These are phyloP conservation scores for Hydrangea macrophylla DNA, from an alignment of 148 eudicot species.

Conservation along the genomic window DNA sequence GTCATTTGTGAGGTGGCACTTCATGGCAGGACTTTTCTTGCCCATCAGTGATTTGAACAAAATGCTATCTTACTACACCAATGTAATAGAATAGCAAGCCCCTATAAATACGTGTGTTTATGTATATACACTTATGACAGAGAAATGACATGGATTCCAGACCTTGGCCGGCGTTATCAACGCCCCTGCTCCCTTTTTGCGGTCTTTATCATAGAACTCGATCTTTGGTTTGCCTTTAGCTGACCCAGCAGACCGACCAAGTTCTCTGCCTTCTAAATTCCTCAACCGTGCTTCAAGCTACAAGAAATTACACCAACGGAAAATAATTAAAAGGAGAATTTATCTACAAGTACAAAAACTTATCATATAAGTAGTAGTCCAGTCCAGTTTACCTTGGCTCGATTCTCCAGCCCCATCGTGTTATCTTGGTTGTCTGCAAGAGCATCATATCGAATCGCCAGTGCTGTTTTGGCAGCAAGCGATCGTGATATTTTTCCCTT, in stretches of 20 bases:
- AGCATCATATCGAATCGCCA: slow-evolving; percentile 92
- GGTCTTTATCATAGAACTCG: slow-evolving; percentile 83
- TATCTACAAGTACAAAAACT: not conserved
- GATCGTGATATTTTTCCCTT: slow-evolving; percentile 94
- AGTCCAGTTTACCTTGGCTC: slow-evolving; percentile 54
- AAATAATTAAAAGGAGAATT: not conserved
- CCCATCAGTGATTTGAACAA: too few species aligned
- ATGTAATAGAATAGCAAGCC: too few species aligned
- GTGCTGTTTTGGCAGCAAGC: slow-evolving; percentile 83
- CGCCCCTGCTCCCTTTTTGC: slow-evolving; percentile 76
- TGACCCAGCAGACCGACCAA: slow-evolving; percentile 83
- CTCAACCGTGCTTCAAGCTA: slow-evolving; percentile 91
- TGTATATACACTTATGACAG: too few species aligned
- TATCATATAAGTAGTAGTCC: not conserved
- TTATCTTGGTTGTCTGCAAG: slow-evolving; percentile 83
- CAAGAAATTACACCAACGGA: slow-evolving; percentile 13
- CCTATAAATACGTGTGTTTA: too few species aligned
- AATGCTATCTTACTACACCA: too few species aligned
- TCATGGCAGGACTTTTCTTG: too few species aligned
- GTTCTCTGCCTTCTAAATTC: slow-evolving; percentile 80
- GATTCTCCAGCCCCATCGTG: slow-evolving; percentile 82
- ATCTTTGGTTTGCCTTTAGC: slow-evolving; percentile 95
- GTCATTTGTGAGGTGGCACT: too few species aligned
- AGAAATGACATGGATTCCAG: too few species aligned
- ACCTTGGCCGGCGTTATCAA: slow-evolving; percentile 93